These are phyloP conservation scores for Haematococcus lacustris DNA, from an alignment of 139 green algal genomes.

Conservation along the genomic window DNA sequence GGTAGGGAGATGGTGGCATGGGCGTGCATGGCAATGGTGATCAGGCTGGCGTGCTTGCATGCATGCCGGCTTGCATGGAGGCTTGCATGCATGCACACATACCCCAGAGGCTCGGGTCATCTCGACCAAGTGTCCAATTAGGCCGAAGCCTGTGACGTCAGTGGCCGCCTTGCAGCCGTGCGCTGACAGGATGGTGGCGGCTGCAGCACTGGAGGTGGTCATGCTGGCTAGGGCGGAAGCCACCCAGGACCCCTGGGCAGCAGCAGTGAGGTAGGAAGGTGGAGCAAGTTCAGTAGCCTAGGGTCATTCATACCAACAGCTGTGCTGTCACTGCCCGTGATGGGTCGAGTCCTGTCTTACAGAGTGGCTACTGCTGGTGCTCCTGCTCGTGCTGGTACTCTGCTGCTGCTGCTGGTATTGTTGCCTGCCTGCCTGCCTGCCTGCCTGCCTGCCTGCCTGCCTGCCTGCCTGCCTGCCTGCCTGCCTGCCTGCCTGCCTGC, in stretches of 20 bases:
- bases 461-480: too few relatives aligned
- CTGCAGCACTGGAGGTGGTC: constrained; percentile 34
- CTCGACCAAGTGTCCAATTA: constrained; percentile 75
- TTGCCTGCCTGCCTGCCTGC: too few relatives aligned
- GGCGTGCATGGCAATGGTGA: not conserved
- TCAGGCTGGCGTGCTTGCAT: too few relatives aligned
- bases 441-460: too few relatives aligned
- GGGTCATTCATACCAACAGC: not conserved
- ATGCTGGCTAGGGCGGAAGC: constrained; percentile 26
- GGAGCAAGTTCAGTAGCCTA: not conserved
- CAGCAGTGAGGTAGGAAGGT: not conserved
- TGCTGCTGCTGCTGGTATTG: not conserved
- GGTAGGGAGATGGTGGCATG: not conserved
- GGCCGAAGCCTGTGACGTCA: constrained; percentile 89
- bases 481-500: too few relatives aligned
- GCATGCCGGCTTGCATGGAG: not conserved
- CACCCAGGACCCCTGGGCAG: constrained; percentile 30
- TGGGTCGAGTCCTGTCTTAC: not conserved
- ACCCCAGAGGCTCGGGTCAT: constrained; percentile 59
- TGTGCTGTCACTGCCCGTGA: too few relatives aligned
- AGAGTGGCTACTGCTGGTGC: not conserved
- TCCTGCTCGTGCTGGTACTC: not conserved
- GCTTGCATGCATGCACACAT: not conserved
- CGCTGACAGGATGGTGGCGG: constrained; percentile 34
- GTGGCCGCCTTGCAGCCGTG: constrained; percentile 67